phyloP scores from a whole-genome alignment of 768 basidiomycete genomes.

The Boletus reticuloceps region DNA sequence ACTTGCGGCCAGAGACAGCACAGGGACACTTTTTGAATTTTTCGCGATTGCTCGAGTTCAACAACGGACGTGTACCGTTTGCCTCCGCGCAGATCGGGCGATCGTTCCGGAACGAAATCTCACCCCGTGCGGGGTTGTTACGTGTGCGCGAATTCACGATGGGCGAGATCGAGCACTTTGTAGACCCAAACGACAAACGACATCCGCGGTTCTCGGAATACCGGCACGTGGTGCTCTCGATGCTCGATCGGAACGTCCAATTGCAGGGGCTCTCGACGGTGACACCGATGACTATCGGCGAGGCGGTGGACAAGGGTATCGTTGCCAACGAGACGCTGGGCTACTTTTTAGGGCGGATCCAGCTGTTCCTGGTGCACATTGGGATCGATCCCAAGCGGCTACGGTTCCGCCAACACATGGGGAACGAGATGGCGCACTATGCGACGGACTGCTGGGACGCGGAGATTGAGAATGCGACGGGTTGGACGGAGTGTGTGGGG shows the following conservation, averaged over 20 bases:
- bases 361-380: conserved; percentile 85
- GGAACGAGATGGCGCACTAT: conserved; percentile 99
- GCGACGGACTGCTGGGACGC: conserved; percentile 99
- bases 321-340: conserved; percentile 97
- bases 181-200: conserved; percentile 89
- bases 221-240: conserved; percentile 65
- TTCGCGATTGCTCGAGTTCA: conserved; percentile 93
- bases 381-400: conserved; percentile 82
- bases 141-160: conserved; percentile 99
- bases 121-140: conserved; percentile 91
- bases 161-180: conserved; percentile 99
- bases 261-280: conserved; percentile 65
- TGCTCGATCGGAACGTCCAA: conserved; percentile 87
- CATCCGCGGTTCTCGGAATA: conserved; percentile 85
- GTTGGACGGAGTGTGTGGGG: conserved; percentile 99
- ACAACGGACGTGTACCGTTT: conserved; percentile 94
- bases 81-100: conserved; percentile 97
- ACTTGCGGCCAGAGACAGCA: conserved; percentile 95
- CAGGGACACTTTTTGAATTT: conserved; percentile 99
- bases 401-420: conserved; percentile 98
- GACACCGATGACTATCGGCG: conserved; percentile 72
- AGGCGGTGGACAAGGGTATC: conserved; percentile 81
- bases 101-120: conserved; percentile 97
- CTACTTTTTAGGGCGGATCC: conserved; percentile 93
- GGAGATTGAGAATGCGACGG: conserved; percentile 82